Base-by-base conservation (phyloP, 179 eudicot genomes). In the Dionaea muscipula region DNA sequence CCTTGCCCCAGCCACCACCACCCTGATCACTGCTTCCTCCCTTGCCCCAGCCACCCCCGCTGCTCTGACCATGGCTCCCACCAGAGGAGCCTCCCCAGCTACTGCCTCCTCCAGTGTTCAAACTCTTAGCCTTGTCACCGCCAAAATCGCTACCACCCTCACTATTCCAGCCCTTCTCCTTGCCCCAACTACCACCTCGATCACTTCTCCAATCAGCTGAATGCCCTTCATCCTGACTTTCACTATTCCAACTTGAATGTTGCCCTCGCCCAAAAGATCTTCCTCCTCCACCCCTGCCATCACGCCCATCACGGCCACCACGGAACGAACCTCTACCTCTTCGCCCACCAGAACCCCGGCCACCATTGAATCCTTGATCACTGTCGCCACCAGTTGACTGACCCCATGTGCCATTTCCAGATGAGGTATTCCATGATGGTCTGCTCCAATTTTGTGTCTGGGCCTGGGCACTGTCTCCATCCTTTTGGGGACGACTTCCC, bases 311-410 rank as follows among this genome's bases (percentile, higher is more conserved):
- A 41, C 76, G 60, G 6, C 81, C 81, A 26, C 81, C 74, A 49
- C 72, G 51, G n/a, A 65, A 59, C 9, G 73, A 67, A 5, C 79
- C 76, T 27, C 75, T 61, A 18, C 80, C 80, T 40, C 82, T 54
- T 37, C 84, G 65, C 28, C 81, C 84, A 60, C 77, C 70, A 2
- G 65, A 73, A 68, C 51, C 55, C 35, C 73, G 20, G 61, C 60
- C 47, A 68, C 64, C 57, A 40, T 46, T 26, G 28, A 25, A 64
- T 45, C 62, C 75, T 55, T 53, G 71, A 36, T 55, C 59, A n/a
- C 26, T 23, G 13, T 25, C 65, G 63, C 41, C 60, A 11, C 60
- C 48, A 21, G 55, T 41, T 64, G 57, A 28, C 52, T 52, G 21
- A 21, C 20, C 7, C 25, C 61, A 47, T 26, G 28, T 58, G 11